Evolutionary conservation across 1,139 yeast genomes (phyloP).

Genomic region (Yamadazyma spencermartinsiae): DNA sequence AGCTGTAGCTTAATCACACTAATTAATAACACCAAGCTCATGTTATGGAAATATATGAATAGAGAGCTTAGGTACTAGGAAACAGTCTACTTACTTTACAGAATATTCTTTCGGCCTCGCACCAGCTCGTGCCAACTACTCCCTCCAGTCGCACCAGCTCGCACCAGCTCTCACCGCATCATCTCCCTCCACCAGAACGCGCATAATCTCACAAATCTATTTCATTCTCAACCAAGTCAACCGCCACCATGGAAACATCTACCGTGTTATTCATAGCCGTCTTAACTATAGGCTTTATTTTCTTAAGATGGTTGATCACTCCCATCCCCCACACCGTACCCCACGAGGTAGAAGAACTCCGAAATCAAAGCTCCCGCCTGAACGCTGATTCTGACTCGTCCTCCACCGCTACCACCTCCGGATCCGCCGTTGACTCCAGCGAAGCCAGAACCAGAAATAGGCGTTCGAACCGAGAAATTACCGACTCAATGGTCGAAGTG

Average conservation of each 20-base stretch:
- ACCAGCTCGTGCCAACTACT: too few species aligned
- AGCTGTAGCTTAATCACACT: too few species aligned
- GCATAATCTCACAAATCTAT: neutral
- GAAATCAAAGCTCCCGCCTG: constrained; percentile 8
- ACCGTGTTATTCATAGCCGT: constrained; percentile 52
- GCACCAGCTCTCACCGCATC: neutral
- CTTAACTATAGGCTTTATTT: constrained; percentile 51
- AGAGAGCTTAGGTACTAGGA: too few species aligned
- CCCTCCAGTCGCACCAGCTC: too few species aligned
- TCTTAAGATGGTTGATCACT: constrained; percentile 61
- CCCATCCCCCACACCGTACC: constrained; percentile 45
- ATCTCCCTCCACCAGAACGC: neutral
- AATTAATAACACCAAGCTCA: too few species aligned
- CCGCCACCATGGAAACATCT: constrained; percentile 52
- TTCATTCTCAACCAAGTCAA: neutral
- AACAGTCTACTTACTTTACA: too few species aligned
- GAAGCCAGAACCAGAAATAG: constrained; percentile 5
- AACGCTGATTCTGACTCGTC: constrained; percentile 10
- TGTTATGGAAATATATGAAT: too few species aligned
- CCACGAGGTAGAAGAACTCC: constrained; percentile 24
- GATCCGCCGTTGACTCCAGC: constrained; percentile 6
- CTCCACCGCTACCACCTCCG: constrained; percentile 7
- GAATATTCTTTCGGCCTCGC: too few species aligned
- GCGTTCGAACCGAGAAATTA: constrained; percentile 53
- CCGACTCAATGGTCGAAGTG: constrained; percentile 78